Percentiles rank a stretch among this genome's conserved stretches.
Conservation (phyloP, 164 flowering plant genomes). For the Kalanchoe fedtschenkoi region DNA sequence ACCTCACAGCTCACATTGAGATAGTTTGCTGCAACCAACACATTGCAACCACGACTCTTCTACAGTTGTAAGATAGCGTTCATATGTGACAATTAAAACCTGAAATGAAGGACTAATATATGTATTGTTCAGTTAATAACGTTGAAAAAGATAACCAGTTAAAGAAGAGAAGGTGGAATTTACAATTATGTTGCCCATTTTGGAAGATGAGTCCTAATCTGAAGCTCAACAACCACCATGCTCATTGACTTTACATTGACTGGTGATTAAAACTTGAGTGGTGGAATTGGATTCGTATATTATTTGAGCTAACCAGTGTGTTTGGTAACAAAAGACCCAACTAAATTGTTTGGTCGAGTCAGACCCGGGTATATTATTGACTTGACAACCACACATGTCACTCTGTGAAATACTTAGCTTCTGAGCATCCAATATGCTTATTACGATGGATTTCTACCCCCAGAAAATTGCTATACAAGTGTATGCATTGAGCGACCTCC, state of each 20-base stretch:
- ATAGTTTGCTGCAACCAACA: too few species aligned
- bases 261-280: background rate
- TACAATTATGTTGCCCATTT: background rate
- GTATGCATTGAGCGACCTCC: background rate
- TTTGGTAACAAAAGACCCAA: background rate
- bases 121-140: too few species aligned
- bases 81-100: too few species aligned
- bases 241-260: conserved; percentile 1
- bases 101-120: too few species aligned
- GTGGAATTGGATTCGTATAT: background rate
- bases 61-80: too few species aligned
- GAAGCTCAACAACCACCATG: background rate
- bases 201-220: background rate
- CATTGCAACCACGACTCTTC: too few species aligned
- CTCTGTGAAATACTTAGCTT: background rate
- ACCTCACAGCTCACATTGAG: too few species aligned
- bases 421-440: background rate
- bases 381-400: conserved; percentile 4
- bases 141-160: too few species aligned
- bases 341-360: background rate
- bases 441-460: background rate
- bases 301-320: background rate
- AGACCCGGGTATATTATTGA: background rate
- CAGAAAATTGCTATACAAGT: background rate
- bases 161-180: background rate